A percentile compares a stretch with the other conserved stretches of the same genome.
These are phyloP conservation scores for Cantharellus anzutake DNA, from an alignment of 768 basidiomycete genomes.

Conservation along the genomic window DNA sequence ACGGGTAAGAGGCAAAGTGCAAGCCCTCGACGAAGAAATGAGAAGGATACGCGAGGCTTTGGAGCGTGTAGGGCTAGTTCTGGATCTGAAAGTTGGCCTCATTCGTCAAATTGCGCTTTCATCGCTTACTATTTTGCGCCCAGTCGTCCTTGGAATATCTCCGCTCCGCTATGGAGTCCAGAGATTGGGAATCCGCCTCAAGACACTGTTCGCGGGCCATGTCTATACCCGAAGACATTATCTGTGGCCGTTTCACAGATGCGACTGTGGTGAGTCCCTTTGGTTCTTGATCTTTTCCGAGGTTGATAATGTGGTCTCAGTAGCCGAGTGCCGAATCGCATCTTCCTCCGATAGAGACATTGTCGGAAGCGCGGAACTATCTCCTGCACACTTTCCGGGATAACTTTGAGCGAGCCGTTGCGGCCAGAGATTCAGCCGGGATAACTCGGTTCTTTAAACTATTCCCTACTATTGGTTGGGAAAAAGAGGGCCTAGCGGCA, in stretches of 20 bases:
- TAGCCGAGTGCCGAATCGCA: conserved; percentile 86
- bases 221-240: conserved; percentile 58
- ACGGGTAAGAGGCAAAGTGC: conserved; percentile 80
- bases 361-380: conserved; percentile 51
- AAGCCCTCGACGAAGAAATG: conserved; percentile 85
- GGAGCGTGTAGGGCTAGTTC: conserved; percentile 83
- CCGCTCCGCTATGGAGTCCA: conserved; percentile 42
- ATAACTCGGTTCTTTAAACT: conserved; percentile 93
- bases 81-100: conserved; percentile 71
- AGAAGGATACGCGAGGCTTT: conserved; percentile 68
- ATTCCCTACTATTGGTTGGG: conserved; percentile 91
- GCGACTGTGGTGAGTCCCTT: conserved; percentile 44
- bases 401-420: conserved; percentile 72
- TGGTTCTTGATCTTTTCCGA: background rate
- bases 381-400: conserved; percentile 58
- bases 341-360: conserved; percentile 65
- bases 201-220: conserved; percentile 83
- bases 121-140: conserved; percentile 13
- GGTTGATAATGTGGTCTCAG: background rate
- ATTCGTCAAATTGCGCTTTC: background rate
- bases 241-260: conserved; percentile 71
- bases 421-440: conserved; percentile 60
- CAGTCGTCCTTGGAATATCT: conserved; percentile 46
- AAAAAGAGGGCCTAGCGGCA: conserved; percentile 73
- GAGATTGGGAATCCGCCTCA: conserved; percentile 94